phyloP scores from a whole-genome alignment of 78 protist genomes.

The Dictyostelium intermedium region DNA sequence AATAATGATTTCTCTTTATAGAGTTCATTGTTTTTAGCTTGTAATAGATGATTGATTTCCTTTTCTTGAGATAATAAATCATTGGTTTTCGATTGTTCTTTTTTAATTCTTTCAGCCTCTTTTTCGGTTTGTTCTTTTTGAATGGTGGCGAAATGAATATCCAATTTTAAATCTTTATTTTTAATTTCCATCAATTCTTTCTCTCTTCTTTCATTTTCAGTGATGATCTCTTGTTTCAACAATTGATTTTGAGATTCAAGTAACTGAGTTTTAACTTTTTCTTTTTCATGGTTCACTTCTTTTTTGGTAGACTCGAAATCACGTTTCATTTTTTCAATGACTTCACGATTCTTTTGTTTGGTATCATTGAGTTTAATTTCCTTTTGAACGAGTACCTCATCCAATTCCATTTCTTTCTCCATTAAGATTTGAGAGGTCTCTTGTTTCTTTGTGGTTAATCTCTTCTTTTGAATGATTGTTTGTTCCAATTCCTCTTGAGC shows the following conservation, averaged over 20 bases:
- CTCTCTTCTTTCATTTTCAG: conserved; percentile 23
- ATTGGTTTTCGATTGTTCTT: background rate
- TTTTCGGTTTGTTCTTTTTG: conserved; percentile 19
- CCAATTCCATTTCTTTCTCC: conserved; percentile 55
- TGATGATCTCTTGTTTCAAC: background rate
- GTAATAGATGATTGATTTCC: conserved; percentile 4
- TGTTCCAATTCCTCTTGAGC: conserved; percentile 31
- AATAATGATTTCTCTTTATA: conserved; percentile 7
- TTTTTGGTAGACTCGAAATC: conserved; percentile 29
- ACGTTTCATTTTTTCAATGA: conserved; percentile 42
- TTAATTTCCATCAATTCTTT: conserved; percentile 11
- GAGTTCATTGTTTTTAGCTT: background rate
- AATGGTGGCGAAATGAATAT: conserved; percentile 1
- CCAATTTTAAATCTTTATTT: background rate
- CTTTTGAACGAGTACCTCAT: conserved; percentile 30
- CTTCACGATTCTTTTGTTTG: conserved; percentile 15
- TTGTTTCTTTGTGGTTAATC: background rate
- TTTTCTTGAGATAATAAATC: conserved; percentile 12
- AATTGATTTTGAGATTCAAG: background rate
- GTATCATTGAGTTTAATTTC: background rate
- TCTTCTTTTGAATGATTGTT: conserved; percentile 8
- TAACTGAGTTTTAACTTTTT: background rate
- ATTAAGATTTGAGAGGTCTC: background rate
- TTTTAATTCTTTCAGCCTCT: background rate
- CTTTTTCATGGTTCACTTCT: background rate